Conservation (phyloP, 2,329 filamentous ascomycete genomes). For the Chrysosporium queenslandicum region DNA sequence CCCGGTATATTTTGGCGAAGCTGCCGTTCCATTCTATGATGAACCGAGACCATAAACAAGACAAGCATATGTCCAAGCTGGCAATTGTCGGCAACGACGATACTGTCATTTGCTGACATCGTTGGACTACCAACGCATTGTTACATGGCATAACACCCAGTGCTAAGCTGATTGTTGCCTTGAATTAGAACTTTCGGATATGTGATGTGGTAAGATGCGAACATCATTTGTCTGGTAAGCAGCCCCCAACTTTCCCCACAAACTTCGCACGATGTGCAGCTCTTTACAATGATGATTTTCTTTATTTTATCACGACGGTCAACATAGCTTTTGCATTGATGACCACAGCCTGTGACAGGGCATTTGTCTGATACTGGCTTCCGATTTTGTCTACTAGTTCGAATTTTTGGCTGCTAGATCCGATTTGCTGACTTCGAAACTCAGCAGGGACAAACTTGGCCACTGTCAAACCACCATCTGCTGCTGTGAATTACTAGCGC, state of each 20-base stretch:
- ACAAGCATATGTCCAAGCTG: constrained; percentile 98
- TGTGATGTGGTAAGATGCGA: too few species aligned
- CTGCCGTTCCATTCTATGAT: constrained; percentile 51
- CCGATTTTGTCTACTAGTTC: neutral
- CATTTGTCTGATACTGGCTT: constrained; percentile 34
- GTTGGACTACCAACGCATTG: neutral
- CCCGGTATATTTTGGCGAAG: constrained; percentile 18
- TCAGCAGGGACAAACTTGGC: too few species aligned
- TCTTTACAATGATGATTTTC: constrained; percentile 56
- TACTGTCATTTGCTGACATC: constrained; percentile 41
- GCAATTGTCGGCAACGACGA: constrained; percentile 41
- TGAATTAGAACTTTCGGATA: too few species aligned
- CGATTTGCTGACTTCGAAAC: neutral
- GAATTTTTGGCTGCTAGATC: neutral
- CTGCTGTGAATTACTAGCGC: too few species aligned
- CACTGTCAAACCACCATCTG: too few species aligned
- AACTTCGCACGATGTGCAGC: constrained; percentile 16
- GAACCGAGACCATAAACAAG: constrained; percentile 64
- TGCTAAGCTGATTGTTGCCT: neutral
- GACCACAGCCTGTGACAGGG: constrained; percentile 69
- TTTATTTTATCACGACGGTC: constrained; percentile 70
- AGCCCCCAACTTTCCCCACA: neutral
- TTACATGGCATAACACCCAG: neutral
- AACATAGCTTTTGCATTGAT: constrained; percentile 73
- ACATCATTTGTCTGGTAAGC: neutral